Evolutionary conservation across 176 grass and related monocot species (phyloP), one percentile per base, ranked within the genome.

Genomic region (Oropetium thomaeum): DNA sequence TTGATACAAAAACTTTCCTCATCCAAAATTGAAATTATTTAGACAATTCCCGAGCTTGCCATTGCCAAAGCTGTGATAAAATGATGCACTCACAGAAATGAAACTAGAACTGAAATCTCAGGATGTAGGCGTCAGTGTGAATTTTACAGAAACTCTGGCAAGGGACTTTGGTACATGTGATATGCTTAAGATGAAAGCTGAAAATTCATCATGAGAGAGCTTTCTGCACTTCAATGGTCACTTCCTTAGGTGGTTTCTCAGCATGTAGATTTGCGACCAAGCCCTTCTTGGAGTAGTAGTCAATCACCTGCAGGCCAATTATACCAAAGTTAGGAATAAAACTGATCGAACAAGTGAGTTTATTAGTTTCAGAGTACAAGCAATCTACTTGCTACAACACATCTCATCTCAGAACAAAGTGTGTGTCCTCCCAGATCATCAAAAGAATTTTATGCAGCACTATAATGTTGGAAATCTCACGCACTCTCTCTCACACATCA

Each of bases 211-310:
- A 99, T 32, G 87, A 90, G 35, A 99, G 91, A 61, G 76, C 71
- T 81, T 90, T 94, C 79, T 95, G 81, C 65, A 95, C 87, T 76
- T 95, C 88, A 9, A 29, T 16, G 27, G 82, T 90, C 33, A 99
- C 91, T 63, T 95, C 91, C 76, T 82, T 90, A 4, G 91, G 91
- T 34, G 91, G 73, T 67, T 95, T 99, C 71, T 95, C 91, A 0
- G 96, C 96, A 26, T 82, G 82, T 73, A 98, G 86, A 29, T 92
- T 90, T 2, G 49, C 91, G 25, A 94, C 91, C 42, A 92, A 52
- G 10, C 91, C 78, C 64, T 98, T 89, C 86, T 92, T 93, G 23
- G 83, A 79, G 60, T 94, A 94, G 81, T 98, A 98, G 27, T 88
- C 89, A 67, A 92, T 99, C 69, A 99, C 91, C 91, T 98, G 71